Evolutionary conservation across 306 rosid species (phyloP).

Genomic region (Adenanthera pavonina): DNA sequence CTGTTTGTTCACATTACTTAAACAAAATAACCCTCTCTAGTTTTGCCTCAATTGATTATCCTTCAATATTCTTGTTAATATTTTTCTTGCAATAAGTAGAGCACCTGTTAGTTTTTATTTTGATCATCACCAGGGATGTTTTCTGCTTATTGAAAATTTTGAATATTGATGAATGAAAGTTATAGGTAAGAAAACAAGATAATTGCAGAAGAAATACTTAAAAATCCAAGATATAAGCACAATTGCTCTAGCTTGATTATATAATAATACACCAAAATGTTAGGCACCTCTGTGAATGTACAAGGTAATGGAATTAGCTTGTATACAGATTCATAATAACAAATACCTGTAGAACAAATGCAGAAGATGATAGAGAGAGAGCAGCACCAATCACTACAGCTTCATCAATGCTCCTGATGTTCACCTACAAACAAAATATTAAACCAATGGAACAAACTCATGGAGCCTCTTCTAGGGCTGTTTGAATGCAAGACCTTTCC

Average conservation of each 20-base stretch:
- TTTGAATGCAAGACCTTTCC: slow-evolving; percentile 18
- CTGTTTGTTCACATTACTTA: slow-evolving; percentile 21
- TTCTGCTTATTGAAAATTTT: background rate
- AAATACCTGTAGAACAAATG: slow-evolving; percentile 97
- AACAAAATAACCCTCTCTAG: background rate
- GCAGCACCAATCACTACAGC: slow-evolving; percentile 99
- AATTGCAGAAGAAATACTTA: background rate
- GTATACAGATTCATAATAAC: slow-evolving; percentile 16
- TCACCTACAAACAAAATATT: slow-evolving; percentile 66
- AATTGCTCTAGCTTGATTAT: slow-evolving; percentile 10
- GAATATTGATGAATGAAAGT: background rate
- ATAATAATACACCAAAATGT: slow-evolving; percentile 9
- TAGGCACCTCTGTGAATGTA: slow-evolving; percentile 28
- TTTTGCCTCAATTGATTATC: background rate
- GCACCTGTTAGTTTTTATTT: background rate
- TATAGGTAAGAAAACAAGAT: background rate
- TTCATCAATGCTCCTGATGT: slow-evolving; percentile 97
- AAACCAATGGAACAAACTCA: slow-evolving; percentile 21
- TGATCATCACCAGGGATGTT: background rate
- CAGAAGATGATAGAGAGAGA: slow-evolving; percentile 95
- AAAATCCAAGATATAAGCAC: background rate
- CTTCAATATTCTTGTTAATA: background rate
- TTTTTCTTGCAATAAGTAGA: background rate
- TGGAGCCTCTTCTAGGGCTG: slow-evolving; percentile 23
- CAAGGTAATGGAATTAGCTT: slow-evolving; percentile 22